Base-by-base conservation (phyloP, 306 rosid genomes). In the Purshia tridentata region DNA sequence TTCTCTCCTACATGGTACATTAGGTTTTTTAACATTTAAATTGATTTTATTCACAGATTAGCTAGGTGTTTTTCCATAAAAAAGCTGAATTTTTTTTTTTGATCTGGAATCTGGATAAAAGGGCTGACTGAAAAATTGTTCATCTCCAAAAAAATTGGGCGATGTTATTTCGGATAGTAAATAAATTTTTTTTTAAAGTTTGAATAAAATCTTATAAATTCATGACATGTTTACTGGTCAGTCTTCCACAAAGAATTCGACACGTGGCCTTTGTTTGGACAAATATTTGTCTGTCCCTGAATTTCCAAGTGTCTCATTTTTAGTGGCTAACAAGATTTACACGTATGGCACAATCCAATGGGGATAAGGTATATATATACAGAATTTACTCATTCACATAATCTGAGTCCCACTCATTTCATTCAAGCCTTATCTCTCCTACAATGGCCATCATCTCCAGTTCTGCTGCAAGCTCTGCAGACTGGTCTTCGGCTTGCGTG, bases 381-480 rank as follows among this genome's bases (percentile, higher is more conserved):
- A 23, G 35, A 23, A 23, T 23, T 23, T 23, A 23, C 35, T 23
- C 2, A 14, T 3, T 1, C 9, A 4, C 46, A 16, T 2, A 15
- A 12, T 59, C 65, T 29, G 3, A 4, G 46, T 4, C 14, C 52
- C 19, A 7, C 54, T 53, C 41, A 41, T 23, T 49, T 63, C 50
- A 56, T 55, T 47, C 78, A 52, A 74, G 50, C 61, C 70, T 69
- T 58, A 72, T 69, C 35, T 23, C 35, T 23, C 35, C 79, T 75
- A 42, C 78, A 46, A 88, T 90, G 91, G 87, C 88, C 83, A 57
- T 85, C 83, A 57, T 85, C 75, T 76, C 88, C 20, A 73, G 65
- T 72, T 78, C 84, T 60, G 60, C 88, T 69, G 90, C 90, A 14
- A 76, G 53, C 74, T 83, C 84, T 44, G 63, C 88, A 72, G 91